Evolutionary conservation across 306 rosid species (phyloP).

Genomic region (Vachellia pachyceras): DNA sequence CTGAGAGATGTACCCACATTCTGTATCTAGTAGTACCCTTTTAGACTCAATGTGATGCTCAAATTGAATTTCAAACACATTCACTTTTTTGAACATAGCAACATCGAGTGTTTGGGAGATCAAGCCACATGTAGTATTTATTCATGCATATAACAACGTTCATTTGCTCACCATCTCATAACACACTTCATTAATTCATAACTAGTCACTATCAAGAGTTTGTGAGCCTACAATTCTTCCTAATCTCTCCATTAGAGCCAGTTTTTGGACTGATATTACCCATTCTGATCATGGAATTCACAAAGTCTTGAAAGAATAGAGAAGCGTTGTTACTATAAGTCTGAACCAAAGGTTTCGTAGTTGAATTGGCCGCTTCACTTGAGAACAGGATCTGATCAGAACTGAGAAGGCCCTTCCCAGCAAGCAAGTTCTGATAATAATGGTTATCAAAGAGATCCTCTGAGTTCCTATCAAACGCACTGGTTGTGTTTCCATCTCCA

Average conservation of each 20-base stretch:
- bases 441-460: constrained; percentile 79
- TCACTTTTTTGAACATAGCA: not conserved
- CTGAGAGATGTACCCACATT: no score
- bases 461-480: constrained; percentile 71
- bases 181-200: not conserved
- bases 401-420: constrained; percentile 66
- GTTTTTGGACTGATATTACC: constrained; percentile 69
- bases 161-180: not conserved
- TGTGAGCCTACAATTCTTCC: constrained; percentile 69
- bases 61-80: not conserved
- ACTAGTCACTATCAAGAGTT: constrained; percentile 40
- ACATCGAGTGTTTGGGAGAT: not conserved
- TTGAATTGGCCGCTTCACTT: constrained; percentile 47
- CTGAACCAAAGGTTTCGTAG: constrained; percentile 61
- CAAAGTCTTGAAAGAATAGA: constrained; percentile 67
- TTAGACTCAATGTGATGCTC: no score
- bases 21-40: no score
- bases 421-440: constrained; percentile 70
- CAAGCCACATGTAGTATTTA: not conserved
- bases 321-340: constrained; percentile 50
- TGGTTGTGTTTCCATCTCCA: constrained; percentile 65
- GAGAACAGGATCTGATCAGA: constrained; percentile 80
- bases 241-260: constrained; percentile 76
- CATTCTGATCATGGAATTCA: constrained; percentile 79
- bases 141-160: not conserved